These are phyloP conservation scores for Verticillium klebahnii DNA, from an alignment of 2,329 filamentous ascomycete species.

Conservation along the genomic window DNA sequence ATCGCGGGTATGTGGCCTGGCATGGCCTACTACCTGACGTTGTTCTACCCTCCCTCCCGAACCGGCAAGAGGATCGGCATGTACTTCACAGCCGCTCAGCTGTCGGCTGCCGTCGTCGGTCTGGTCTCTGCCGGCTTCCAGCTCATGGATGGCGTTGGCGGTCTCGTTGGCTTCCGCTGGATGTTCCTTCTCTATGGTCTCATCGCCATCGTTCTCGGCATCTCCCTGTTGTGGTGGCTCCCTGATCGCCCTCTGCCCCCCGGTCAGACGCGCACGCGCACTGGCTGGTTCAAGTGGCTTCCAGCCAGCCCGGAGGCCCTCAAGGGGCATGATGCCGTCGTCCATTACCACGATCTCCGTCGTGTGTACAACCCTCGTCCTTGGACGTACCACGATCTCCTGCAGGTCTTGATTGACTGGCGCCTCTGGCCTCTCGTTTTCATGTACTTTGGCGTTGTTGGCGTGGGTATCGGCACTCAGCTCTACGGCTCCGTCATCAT, in stretches of 20 bases:
- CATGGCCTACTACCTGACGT: constrained; percentile 87
- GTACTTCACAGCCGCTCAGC: constrained; percentile 85
- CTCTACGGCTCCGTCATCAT: constrained; percentile 87
- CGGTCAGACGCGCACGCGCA: constrained; percentile 51
- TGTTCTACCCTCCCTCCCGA: constrained; percentile 85
- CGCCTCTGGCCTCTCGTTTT: constrained; percentile 78
- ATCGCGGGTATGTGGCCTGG: constrained; percentile 95
- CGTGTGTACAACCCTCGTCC: constrained; percentile 72
- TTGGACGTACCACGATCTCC: constrained; percentile 70
- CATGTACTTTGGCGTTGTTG: constrained; percentile 95
- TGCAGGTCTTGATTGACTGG: constrained; percentile 74
- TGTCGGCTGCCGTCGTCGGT: constrained; percentile 84
- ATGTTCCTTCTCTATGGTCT: constrained; percentile 91
- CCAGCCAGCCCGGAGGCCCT: constrained; percentile 68
- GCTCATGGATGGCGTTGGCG: constrained; percentile 75
- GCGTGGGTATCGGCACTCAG: constrained; percentile 86
- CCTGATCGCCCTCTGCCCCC: constrained; percentile 77
- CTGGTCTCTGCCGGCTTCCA: constrained; percentile 89
- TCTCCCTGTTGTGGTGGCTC: constrained; percentile 81
- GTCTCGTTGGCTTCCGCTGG: constrained; percentile 80
- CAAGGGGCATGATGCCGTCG: constrained; percentile 67
- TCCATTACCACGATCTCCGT: constrained; percentile 80
- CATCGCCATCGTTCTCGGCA: constrained; percentile 65
- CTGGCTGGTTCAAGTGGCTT: constrained; percentile 57
- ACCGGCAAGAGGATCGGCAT: constrained; percentile 84